Evolutionary conservation across 306 rosid genomes (phyloP), one percentile per base, ranked within the genome.

Genomic region (Hippophae tibetana): DNA sequence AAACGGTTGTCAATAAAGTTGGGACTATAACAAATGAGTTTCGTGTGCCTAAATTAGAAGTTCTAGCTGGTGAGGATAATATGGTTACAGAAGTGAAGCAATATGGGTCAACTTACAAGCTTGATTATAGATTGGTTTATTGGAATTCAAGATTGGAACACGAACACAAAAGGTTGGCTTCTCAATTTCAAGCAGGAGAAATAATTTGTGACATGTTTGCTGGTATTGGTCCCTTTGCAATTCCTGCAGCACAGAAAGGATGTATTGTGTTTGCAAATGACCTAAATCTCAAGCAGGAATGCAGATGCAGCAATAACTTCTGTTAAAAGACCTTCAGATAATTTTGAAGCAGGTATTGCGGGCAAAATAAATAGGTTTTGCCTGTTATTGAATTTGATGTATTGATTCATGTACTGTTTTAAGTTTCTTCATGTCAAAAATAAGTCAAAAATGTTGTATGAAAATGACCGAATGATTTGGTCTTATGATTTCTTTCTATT

Each of bases 71-170:
- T 57, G 93, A 85, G 57, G 63, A 73, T 69, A 77, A 76, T 73
- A 83, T 81, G 93, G 68, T 81, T 56, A 92, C 98, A 61, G 96
- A 85, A 78, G 95, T 92, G 77, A 92, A 92, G 81, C 98, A 92
- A 72, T 87, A 92, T 66, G 89, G 95, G 9, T 89, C 93, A 38
- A 83, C 82, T 64, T 92, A 87, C 67, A 83, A 73, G 93, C 93
- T 92, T 63, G 98, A 92, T 73, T 92, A 85, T 68, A 65, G 98
- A 56, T 77, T 83, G 79, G 98, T 92, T 63, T 92, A 87, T 66
- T 92, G 98, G 98, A 92, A 87, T 80, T 87, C 98, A 47, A 87
- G 98, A 72, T 78, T 92, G 78, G 98, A 92, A 74, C 95, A 87
- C 71, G 98, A 92, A 73, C 98, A 92, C 77, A 78, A 51, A 66